phyloP scores from a whole-genome alignment of 2,329 filamentous ascomycete species.

The Penicillium sp. region DNA sequence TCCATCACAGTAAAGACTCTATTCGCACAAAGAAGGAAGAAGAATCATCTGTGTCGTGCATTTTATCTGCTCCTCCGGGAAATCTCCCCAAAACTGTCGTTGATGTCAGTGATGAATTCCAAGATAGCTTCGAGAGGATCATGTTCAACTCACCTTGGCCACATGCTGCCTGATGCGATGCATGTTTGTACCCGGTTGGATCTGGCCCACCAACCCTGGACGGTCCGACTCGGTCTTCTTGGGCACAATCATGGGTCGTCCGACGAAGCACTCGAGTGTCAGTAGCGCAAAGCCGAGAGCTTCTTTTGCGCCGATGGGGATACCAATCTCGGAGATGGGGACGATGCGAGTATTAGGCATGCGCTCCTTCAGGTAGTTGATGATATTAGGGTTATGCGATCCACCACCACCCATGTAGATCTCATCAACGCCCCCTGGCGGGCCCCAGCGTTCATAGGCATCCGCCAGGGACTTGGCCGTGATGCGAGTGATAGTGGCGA shows the following conservation, averaged over 20 bases:
- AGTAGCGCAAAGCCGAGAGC: not conserved
- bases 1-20: too few relatives aligned
- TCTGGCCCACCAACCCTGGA: not conserved
- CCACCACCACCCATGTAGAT: conserved; percentile 58
- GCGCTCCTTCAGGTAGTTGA: conserved; percentile 39
- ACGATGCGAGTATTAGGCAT: conserved; percentile 46
- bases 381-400: conserved; percentile 53
- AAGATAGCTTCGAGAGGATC: not conserved
- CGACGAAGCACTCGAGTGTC: not conserved
- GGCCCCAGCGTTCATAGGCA: conserved; percentile 46
- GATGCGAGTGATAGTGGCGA: conserved; percentile 54
- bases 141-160: not conserved
- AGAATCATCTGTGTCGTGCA: not conserved
- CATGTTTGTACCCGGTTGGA: not conserved
- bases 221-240: not conserved
- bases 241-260: not conserved
- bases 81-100: not conserved
- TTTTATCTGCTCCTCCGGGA: not conserved
- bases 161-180: not conserved
- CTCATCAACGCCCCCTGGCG: conserved; percentile 44
- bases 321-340: conserved; percentile 3
- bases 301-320: not conserved
- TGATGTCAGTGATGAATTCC: not conserved
- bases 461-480: conserved; percentile 52
- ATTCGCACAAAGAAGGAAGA: not conserved